Conservation (phyloP, 345 rosid genomes). For the Lepidium sativum region DNA sequence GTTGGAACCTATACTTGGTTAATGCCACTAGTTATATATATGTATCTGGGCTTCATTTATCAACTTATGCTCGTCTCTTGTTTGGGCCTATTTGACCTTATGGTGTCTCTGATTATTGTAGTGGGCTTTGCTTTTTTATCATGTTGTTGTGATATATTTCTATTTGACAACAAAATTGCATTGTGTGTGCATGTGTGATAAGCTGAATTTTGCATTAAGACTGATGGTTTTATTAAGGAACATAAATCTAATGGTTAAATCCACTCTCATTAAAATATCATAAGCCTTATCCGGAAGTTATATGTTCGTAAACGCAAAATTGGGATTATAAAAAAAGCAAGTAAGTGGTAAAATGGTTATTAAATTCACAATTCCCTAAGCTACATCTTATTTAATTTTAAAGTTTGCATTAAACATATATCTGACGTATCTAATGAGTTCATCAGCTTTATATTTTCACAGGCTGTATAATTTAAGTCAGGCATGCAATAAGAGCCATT, state of each 20-base stretch:
- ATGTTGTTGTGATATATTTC: no score
- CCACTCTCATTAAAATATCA: background rate
- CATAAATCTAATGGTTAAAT: background rate
- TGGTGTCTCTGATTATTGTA: no score
- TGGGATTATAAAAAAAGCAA: background rate
- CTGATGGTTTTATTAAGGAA: background rate
- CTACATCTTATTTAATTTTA: background rate
- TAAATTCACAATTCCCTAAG: background rate
- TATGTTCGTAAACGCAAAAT: background rate
- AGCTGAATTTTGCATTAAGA: background rate
- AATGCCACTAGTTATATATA: no score
- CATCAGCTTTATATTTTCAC: background rate
- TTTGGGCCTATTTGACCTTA: no score
- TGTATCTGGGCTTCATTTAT: no score
- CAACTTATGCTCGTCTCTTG: no score
- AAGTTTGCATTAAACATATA: background rate
- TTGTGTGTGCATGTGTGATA: no score
- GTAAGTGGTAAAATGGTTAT: background rate
- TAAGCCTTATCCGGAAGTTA: background rate
- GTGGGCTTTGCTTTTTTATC: no score
- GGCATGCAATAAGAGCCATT: conserved; percentile 2
- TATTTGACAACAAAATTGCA: no score
- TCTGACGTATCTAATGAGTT: background rate
- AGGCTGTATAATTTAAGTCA: conserved; percentile 1
- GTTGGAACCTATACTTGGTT: no score